A percentile compares a stretch with the other conserved stretches of the same genome.
These are phyloP conservation scores for Trichocomaceae sp. DNA, from an alignment of 2,329 filamentous ascomycete genomes.

Conservation along the genomic window DNA sequence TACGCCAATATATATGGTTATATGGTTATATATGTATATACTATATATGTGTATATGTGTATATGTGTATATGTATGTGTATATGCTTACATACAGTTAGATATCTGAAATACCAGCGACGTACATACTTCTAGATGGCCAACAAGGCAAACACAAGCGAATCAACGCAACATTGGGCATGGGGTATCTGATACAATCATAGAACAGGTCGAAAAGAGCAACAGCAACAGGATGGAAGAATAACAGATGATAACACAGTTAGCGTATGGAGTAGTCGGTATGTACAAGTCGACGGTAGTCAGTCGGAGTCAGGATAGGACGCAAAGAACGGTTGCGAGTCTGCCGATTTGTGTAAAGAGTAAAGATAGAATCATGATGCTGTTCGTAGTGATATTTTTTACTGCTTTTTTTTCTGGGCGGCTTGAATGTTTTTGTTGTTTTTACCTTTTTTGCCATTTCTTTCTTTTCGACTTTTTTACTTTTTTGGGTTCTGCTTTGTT, in stretches of 20 bases:
- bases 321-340: background rate
- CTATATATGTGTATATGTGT: too few species aligned
- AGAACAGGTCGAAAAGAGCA: background rate
- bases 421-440: background rate
- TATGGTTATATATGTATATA: too few species aligned
- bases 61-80: too few species aligned
- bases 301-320: background rate
- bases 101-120: background rate
- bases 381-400: background rate
- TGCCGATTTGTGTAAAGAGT: background rate
- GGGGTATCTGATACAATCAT: constrained; percentile 8
- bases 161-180: background rate
- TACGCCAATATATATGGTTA: too few species aligned
- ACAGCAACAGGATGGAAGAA: background rate
- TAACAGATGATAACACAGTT: background rate
- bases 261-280: background rate
- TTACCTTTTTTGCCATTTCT: background rate
- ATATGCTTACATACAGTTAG: too few species aligned
- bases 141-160: too few species aligned
- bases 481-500: background rate
- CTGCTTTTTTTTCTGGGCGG: background rate
- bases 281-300: background rate
- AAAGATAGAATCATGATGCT: background rate
- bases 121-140: background rate
- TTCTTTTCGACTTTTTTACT: background rate